These are phyloP conservation scores for Camillea tinctor DNA, from an alignment of 2,329 filamentous ascomycete genomes.

Conservation along the genomic window DNA sequence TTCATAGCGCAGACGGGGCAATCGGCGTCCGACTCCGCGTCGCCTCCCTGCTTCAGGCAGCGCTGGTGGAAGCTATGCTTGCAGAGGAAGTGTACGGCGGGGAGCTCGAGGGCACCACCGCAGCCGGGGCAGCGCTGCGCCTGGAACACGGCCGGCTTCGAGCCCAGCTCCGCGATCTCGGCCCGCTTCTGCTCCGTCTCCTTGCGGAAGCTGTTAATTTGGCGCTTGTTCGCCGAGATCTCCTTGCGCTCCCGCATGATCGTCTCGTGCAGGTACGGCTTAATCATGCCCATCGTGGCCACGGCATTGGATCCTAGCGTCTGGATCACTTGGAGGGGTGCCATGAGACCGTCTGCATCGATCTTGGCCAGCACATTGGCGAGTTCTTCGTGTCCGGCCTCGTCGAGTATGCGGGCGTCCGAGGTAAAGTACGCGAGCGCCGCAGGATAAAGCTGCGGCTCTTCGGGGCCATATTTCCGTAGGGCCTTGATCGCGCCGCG, in stretches of 20 bases:
- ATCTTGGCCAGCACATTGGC: conserved; percentile 81
- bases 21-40: conserved; percentile 62
- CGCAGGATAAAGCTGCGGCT: conserved; percentile 88
- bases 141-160: conserved; percentile 86
- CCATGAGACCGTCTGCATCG: conserved; percentile 88
- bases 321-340: conserved; percentile 93
- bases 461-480: conserved; percentile 85
- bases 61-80: conserved; percentile 96
- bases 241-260: conserved; percentile 87
- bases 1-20: conserved; percentile 83
- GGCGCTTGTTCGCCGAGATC: conserved; percentile 74
- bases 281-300: conserved; percentile 96
- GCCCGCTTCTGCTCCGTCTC: conserved; percentile 78
- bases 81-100: conserved; percentile 92
- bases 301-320: conserved; percentile 69
- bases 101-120: conserved; percentile 74
- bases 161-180: conserved; percentile 74
- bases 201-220: conserved; percentile 78
- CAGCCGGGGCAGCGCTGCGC: conserved; percentile 86
- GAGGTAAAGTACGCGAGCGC: conserved; percentile 93
- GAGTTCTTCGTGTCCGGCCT: conserved; percentile 81
- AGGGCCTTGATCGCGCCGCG: conserved; percentile 85
- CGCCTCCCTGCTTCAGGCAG: conserved; percentile 64
- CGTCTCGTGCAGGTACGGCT: conserved; percentile 84
- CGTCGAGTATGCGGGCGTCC: conserved; percentile 74